A percentile compares a stretch with the other conserved stretches of the same genome.
Conservation (phyloP, 352 stramenopile species). For the Pythium sp. region DNA sequence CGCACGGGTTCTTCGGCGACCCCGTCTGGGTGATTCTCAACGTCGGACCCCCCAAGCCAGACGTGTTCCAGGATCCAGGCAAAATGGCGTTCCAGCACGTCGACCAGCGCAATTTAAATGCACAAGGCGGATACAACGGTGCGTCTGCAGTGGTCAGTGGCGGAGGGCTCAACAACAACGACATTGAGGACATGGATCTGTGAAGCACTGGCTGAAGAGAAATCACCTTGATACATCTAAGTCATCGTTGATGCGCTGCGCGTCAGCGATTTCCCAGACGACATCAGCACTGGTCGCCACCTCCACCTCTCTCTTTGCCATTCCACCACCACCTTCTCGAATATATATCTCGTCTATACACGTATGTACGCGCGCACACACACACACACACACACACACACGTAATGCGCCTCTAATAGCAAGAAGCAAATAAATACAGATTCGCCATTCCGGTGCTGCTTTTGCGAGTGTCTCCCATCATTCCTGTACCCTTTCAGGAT, state of each 20-base stretch:
- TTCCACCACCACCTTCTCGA: not conserved
- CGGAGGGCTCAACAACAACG: conserved; percentile 16
- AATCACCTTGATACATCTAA: not conserved
- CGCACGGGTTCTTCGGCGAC: conserved; percentile 69
- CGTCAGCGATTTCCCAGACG: not conserved
- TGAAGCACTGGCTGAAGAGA: not conserved
- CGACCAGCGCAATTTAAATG: not conserved
- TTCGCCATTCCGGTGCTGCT: too few relatives aligned
- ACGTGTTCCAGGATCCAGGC: conserved; percentile 20
- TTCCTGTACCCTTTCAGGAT: not conserved
- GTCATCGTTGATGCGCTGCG: not conserved
- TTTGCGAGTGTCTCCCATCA: too few relatives aligned
- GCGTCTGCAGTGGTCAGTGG: conserved; percentile 8
- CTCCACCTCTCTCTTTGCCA: not conserved
- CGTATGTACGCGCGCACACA: not conserved
- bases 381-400: not conserved
- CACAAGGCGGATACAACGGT: not conserved
- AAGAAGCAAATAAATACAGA: too few relatives aligned
- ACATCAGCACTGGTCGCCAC: not conserved
- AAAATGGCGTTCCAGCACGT: conserved; percentile 18
- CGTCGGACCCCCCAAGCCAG: conserved; percentile 33
- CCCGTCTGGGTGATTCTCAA: conserved; percentile 78
- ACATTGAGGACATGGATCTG: conserved; percentile 22
- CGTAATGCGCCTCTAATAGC: not conserved
- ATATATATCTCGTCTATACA: not conserved